These are phyloP conservation scores for Furcasterigmium sp. DNA, from an alignment of 2,329 filamentous ascomycete genomes.

Conservation along the genomic window DNA sequence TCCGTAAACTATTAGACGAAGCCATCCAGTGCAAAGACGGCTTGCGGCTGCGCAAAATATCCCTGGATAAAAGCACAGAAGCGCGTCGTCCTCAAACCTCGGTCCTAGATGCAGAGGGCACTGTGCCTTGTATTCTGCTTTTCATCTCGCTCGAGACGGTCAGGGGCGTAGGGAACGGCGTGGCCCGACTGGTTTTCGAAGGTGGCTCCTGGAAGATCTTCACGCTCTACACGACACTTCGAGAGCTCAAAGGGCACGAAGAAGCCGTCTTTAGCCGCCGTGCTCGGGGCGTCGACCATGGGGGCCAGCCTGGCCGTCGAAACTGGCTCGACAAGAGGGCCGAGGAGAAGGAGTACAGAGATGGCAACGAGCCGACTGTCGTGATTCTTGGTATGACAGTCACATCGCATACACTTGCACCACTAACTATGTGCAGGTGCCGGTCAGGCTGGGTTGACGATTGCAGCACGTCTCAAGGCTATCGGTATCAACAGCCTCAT, in stretches of 20 bases:
- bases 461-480: constrained; percentile 49
- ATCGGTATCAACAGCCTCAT: constrained; percentile 44
- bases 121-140: constrained; percentile 47
- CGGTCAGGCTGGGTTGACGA: constrained; percentile 49
- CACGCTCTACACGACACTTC: constrained; percentile 49
- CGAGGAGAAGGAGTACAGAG: constrained; percentile 9
- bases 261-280: constrained; percentile 36
- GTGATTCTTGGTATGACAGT: constrained; percentile 16
- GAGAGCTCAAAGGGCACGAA: constrained; percentile 41
- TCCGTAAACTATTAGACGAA: background rate
- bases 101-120: constrained; percentile 35
- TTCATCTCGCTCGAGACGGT: constrained; percentile 50
- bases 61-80: constrained; percentile 31
- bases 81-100: constrained; percentile 18
- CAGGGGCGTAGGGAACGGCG: constrained; percentile 49
- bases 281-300: constrained; percentile 43
- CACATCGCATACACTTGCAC: constrained; percentile 1
- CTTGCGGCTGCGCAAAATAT: constrained; percentile 33
- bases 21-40: background rate
- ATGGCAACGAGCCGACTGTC: constrained; percentile 9
- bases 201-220: constrained; percentile 46
- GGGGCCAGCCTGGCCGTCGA: constrained; percentile 8
- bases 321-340: constrained; percentile 15
- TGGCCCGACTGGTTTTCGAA: constrained; percentile 42
- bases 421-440: constrained; percentile 30